Conservation (phyloP, 148 eudicot genomes). For the Silene conica region DNA sequence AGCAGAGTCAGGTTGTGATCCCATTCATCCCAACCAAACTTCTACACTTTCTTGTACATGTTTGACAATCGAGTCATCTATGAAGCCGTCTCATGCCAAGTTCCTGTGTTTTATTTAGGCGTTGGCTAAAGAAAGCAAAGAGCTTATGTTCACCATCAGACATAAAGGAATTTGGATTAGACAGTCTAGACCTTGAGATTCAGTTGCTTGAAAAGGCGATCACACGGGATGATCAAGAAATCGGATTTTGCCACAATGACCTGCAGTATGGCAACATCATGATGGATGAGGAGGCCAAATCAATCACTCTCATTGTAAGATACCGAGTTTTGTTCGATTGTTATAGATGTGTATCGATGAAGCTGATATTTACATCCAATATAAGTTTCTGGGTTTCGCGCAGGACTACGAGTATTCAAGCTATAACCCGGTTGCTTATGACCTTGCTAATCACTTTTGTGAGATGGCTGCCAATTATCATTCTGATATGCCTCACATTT, state of each 20-base stretch:
- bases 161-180: conserved; percentile 48
- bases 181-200: conserved; percentile 58
- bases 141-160: conserved; percentile 46
- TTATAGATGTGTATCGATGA: too few species aligned
- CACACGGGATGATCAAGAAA: conserved; percentile 33
- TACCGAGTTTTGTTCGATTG: too few species aligned
- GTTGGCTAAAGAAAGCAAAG: conserved; percentile 65
- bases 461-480: conserved; percentile 97
- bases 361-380: too few species aligned
- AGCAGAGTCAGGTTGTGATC: conserved; percentile 52
- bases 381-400: not conserved
- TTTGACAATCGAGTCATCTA: too few species aligned
- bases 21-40: too few species aligned
- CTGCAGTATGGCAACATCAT: conserved; percentile 92
- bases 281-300: conserved; percentile 63
- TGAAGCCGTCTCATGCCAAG: too few species aligned
- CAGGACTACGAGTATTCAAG: conserved; percentile 96
- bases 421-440: too few species aligned
- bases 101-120: conserved; percentile 29
- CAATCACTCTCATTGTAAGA: conserved; percentile 67
- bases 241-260: conserved; percentile 91
- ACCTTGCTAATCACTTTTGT: conserved; percentile 89
- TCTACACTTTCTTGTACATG: too few species aligned
- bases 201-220: conserved; percentile 48
- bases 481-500: conserved; percentile 74